Evolutionary conservation across 306 rosid species (phyloP).

Genomic region (Ormosia emarginata): DNA sequence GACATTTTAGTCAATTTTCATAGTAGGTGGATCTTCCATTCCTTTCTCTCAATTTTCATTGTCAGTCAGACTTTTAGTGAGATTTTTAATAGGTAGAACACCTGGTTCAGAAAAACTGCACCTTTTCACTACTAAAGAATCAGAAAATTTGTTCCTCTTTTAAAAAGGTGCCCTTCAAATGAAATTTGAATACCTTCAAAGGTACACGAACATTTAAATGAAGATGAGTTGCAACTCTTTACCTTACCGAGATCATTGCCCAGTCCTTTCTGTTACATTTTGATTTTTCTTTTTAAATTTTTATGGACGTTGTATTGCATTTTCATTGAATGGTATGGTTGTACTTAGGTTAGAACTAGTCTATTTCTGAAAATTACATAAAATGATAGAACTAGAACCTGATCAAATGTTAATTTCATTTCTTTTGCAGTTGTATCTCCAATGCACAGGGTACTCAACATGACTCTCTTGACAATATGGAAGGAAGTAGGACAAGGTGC

Average conservation of each 20-base stretch:
- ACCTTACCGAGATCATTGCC: too few relatives aligned
- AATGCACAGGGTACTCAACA: slow-evolving; percentile 13
- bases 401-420: background rate
- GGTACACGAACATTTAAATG: too few relatives aligned
- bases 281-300: background rate
- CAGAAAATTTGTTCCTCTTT: background rate
- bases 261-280: background rate
- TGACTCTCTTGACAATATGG: slow-evolving; percentile 19
- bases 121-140: background rate
- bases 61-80: background rate
- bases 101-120: background rate
- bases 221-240: too few relatives aligned
- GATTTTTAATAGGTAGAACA: background rate
- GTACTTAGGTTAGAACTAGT: background rate
- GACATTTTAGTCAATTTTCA: background rate
- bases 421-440: slow-evolving; percentile 33
- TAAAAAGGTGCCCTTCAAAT: background rate
- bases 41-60: background rate
- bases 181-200: too few relatives aligned
- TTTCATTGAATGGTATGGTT: background rate
- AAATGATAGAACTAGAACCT: background rate
- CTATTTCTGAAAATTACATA: background rate
- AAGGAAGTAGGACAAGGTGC: slow-evolving; percentile 22
- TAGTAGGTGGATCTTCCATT: background rate
- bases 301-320: background rate